Evolutionary conservation across 2,329 filamentous ascomycete genomes (phyloP).

Genomic region (Aspergillus viridinutans): DNA sequence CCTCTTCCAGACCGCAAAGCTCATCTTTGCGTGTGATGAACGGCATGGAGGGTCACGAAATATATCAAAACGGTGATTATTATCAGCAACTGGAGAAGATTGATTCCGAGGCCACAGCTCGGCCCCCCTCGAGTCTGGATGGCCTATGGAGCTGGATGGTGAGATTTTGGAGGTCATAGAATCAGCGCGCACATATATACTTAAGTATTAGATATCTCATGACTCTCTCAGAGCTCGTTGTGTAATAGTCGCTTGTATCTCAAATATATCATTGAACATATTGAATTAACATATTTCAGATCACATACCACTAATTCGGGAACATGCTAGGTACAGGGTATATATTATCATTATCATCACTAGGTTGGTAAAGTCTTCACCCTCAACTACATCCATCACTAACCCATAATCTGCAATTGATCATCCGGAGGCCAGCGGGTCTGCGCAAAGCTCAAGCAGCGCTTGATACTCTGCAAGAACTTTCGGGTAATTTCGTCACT

Average conservation of each 20-base stretch:
- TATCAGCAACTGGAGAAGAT: background rate
- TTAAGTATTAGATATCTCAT: background rate
- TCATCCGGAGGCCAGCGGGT: slow-evolving; percentile 94
- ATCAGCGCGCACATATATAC: background rate
- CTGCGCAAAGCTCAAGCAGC: slow-evolving; percentile 93
- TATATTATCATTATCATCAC: slow-evolving; percentile 44
- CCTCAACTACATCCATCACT: slow-evolving; percentile 13
- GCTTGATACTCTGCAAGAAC: slow-evolving; percentile 95
- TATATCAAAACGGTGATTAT: slow-evolving; percentile 5
- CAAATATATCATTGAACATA: background rate
- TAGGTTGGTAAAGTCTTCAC: background rate
- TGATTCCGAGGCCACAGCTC: background rate
- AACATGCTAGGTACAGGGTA: background rate
- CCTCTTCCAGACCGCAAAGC: slow-evolving; percentile 8
- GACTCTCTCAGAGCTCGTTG: background rate
- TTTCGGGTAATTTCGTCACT: slow-evolving; percentile 94
- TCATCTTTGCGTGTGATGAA: slow-evolving; percentile 33
- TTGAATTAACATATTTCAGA: background rate
- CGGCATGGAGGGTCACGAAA: slow-evolving; percentile 35
- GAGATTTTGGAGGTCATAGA: slow-evolving; percentile 8
- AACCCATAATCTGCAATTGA: slow-evolving; percentile 91
- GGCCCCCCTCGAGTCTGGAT: background rate
- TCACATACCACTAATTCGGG: too few species aligned
- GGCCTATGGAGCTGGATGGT: slow-evolving; percentile 12
- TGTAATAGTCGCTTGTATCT: background rate